Evolutionary conservation across 257 asterid genomes (phyloP), one percentile per base, ranked within the genome.

Genomic region (Primulina eburnea): DNA sequence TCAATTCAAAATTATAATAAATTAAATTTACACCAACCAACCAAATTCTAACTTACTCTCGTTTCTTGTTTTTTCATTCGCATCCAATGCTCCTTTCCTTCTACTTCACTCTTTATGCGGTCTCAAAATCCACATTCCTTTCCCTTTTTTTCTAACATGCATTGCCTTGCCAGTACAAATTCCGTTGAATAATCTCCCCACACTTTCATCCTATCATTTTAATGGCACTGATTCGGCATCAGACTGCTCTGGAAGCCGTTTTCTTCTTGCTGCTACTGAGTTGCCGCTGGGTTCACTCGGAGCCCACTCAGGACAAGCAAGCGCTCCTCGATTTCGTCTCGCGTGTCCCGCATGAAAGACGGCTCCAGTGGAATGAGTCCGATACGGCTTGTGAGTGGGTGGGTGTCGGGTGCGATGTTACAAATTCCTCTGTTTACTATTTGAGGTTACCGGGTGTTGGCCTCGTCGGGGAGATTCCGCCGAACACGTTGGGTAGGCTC

Each of bases 391-490:
- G 99, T 71, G 16, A 67, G 18, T 94, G 97, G 97, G 79, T 85
- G 12, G 99, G 99, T 7, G 92, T 94, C n/a, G 81, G 6, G 47
- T 94, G 97, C 76, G 87, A 89, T 72, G 38, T 87, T 9, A 71
- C 84, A 16, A 84, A 83, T 21, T 80, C 97, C 9, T 89, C 80
- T 20, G 96, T 94, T 0, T 70, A 76, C 68, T 76, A 34, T 62
- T 82, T 94, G 33, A 71, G 99, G 29, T 89, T 94, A 10, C 99
- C 99, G 57, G 99, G 92, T 12, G 92, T 84, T 1, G 99, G 97
- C 9, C 89, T 94, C n/a, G 83, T 91, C 14, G 99, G 99, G 6
- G 75, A 72, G 64, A 91, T 94, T 73, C 98, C 96, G 65, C 56
- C 84, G 0, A 74, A 85, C 60, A 81, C 96, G 0, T 69, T 94